Evolutionary conservation across 768 basidiomycete species (phyloP), one percentile per base, ranked within the genome.

Genomic region (Leccinum boreale): DNA sequence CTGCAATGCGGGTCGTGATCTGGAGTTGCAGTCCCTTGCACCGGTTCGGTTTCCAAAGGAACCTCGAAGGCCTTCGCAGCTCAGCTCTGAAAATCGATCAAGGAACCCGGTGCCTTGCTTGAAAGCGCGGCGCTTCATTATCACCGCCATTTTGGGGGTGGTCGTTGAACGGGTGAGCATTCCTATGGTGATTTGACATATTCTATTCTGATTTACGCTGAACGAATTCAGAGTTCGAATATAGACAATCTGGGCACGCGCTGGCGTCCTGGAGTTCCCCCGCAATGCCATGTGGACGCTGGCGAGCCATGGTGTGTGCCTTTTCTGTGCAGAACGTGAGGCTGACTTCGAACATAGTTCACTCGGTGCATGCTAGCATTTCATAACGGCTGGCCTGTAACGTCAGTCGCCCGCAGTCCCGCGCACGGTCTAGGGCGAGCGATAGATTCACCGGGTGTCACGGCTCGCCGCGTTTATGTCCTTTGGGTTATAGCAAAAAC

Each of bases 401-500:
- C 58, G 49, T 45, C 46, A 9, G 42, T 17, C 11, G 2, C 26
- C n/a, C 45, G 45, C 36, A 58, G 63, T 39, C n/a, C 42, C 14
- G 21, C 46, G n/a, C 50, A 44, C 57, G 39, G 60, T 36, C 14
- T 42, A 55, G 54, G 35, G 31, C 28, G 54, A 17, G 29, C 60
- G 58, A 66, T 65, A 67, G 61, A 58, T 57, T 64, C 62, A 62
- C 62, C 67, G 58, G 28, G 33, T 64, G 66, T 70, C 69, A 68
- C 64, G 64, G 64, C 53, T 54, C 62, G 62, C 60, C 36, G 59
- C 17, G 59, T 52, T 47, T 56, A 52, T 56, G 62, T 60, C 59
- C 55, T 45, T 56, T 48, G 58, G 49, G 59, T 29, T 56, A 67
- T 44, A 57, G 56, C 56, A 47, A 50, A 17, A 44, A 49, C 42